Evolutionary conservation across 1,139 yeast genomes (phyloP).

Genomic region (Debaryomyces sp.): DNA sequence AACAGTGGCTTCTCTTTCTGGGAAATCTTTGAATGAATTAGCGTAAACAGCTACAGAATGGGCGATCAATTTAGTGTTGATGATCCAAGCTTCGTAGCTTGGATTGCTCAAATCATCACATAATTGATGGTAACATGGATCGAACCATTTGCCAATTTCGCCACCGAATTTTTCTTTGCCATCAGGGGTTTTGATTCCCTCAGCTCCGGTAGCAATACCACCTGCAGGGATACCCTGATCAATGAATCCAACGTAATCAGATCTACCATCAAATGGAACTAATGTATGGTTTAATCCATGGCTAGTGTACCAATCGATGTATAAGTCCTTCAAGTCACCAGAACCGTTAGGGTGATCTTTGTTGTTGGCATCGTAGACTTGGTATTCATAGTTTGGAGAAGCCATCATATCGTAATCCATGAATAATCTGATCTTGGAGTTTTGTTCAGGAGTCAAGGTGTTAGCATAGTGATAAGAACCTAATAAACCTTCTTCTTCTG

Average conservation of each 20-base stretch:
- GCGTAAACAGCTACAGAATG: conserved; percentile 90
- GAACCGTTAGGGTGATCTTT: conserved; percentile 82
- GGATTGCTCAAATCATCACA: conserved; percentile 83
- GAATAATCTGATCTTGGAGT: conserved; percentile 77
- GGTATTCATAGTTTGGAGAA: conserved; percentile 89
- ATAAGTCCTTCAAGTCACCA: conserved; percentile 74
- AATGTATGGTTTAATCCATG: conserved; percentile 77
- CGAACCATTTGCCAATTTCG: conserved; percentile 69
- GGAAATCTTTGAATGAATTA: conserved; percentile 68
- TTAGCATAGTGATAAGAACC: conserved; percentile 83
- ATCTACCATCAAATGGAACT: conserved; percentile 92
- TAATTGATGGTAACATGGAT: conserved; percentile 81
- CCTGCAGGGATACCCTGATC: conserved; percentile 91
- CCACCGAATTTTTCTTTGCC: conserved; percentile 66
- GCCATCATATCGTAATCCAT: conserved; percentile 99
- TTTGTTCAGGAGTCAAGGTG: conserved; percentile 66
- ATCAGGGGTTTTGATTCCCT: conserved; percentile 66
- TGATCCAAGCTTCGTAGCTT: conserved; percentile 81
- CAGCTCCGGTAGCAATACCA: conserved; percentile 96
- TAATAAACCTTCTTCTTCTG: conserved; percentile 92
- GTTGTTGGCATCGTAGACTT: conserved; percentile 81
- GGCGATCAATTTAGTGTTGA: conserved; percentile 84
- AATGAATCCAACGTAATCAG: conserved; percentile 92
- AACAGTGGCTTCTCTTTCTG: conserved; percentile 43
- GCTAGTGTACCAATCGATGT: conserved; percentile 66